Evolutionary conservation across 179 eudicot species (phyloP).

Genomic region (Actinidia chinensis): DNA sequence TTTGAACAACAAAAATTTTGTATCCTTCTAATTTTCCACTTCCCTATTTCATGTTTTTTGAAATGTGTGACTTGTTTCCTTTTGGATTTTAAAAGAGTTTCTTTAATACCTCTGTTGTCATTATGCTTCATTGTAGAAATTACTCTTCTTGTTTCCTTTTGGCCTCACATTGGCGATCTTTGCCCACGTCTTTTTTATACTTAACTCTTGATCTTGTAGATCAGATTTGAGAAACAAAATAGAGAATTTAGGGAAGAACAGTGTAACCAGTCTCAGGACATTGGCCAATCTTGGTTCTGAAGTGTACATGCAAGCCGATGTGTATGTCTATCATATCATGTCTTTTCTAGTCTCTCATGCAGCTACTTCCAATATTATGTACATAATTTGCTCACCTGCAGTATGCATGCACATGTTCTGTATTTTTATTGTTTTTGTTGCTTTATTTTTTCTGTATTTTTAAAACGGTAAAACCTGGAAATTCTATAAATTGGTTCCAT

Average conservation of each 20-base stretch:
- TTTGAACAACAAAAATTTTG: slow-evolving; percentile 86
- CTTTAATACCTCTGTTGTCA: background rate
- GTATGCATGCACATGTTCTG: background rate
- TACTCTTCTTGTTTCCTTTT: background rate
- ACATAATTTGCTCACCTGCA: background rate
- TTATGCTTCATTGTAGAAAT: slow-evolving; percentile 4
- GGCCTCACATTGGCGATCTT: background rate
- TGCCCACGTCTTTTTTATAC: slow-evolving; percentile 16
- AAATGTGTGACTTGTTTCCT: background rate
- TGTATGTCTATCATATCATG: slow-evolving; percentile 42
- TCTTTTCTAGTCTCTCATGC: background rate
- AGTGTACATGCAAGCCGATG: slow-evolving; percentile 90
- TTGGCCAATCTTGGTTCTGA: slow-evolving; percentile 88
- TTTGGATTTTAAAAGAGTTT: background rate
- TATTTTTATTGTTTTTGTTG: background rate
- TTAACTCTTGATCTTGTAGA: slow-evolving; percentile 38
- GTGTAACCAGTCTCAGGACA: slow-evolving; percentile 69
- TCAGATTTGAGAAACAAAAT: slow-evolving; percentile 79
- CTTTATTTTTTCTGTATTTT: background rate
- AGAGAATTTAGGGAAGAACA: slow-evolving; percentile 73
- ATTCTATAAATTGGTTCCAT: background rate
- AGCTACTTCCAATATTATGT: background rate
- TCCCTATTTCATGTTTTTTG: background rate
- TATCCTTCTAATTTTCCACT: slow-evolving; percentile 52
- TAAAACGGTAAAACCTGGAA: too few relatives aligned